These are phyloP conservation scores for Inga laurina DNA, from an alignment of 306 rosid genomes.

Conservation along the genomic window DNA sequence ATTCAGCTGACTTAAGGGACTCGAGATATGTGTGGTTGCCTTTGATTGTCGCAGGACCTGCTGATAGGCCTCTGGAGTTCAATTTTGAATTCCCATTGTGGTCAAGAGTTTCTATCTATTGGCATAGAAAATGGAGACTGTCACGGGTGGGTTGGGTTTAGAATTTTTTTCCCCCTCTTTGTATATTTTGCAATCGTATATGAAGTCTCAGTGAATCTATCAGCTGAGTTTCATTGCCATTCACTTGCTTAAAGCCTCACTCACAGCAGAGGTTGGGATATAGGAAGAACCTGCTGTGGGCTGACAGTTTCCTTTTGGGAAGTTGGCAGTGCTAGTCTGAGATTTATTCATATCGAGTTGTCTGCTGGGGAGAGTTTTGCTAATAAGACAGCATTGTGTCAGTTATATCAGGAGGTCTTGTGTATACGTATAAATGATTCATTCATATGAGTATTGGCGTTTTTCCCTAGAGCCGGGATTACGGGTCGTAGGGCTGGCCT, in stretches of 20 bases:
- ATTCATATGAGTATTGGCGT: slow-evolving; percentile 15
- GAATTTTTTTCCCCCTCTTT: too few species aligned
- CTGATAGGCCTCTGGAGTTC: slow-evolving; percentile 81
- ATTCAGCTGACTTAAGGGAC: slow-evolving; percentile 84
- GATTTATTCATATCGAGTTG: slow-evolving; percentile 24
- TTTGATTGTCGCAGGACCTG: slow-evolving; percentile 82
- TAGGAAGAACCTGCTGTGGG: slow-evolving; percentile 30
- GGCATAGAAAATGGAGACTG: slow-evolving; percentile 95
- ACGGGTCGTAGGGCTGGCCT: too few species aligned
- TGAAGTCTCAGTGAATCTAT: slow-evolving; percentile 41
- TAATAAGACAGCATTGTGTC: slow-evolving; percentile 36
- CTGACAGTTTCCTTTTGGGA: slow-evolving; percentile 25
- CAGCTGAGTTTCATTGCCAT: slow-evolving; percentile 35
- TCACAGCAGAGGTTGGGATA: slow-evolving; percentile 29
- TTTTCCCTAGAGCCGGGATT: too few species aligned
- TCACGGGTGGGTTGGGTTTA: slow-evolving; percentile 64
- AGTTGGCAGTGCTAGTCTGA: slow-evolving; percentile 38
- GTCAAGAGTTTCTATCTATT: slow-evolving; percentile 94
- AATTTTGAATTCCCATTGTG: slow-evolving; percentile 89
- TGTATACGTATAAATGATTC: slow-evolving; percentile 37
- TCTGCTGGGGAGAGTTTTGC: slow-evolving; percentile 27
- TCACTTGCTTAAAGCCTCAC: slow-evolving; percentile 37
- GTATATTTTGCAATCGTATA: slow-evolving; percentile 40
- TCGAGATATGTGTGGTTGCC: slow-evolving; percentile 97
- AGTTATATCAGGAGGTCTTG: slow-evolving; percentile 13